Evolutionary conservation across 78 protist species (phyloP), one percentile per base, ranked within the genome.

Genomic region (Anaeramoeba flamelloides): DNA sequence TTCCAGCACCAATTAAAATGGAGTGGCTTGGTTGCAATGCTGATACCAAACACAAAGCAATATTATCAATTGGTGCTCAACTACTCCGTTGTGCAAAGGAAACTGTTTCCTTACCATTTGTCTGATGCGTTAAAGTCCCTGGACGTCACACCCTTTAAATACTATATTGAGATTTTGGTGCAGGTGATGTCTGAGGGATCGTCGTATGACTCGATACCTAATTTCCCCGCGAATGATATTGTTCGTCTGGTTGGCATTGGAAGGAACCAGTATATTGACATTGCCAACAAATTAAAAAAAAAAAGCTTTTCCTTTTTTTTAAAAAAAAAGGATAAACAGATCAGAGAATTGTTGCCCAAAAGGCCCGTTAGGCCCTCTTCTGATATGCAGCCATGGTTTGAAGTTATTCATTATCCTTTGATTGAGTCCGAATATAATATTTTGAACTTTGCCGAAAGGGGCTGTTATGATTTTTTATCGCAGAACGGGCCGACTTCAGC

Each of bases 151-250:
- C 88, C 92, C 31, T 82, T 84, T 76, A 0, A 17, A 2, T 86
- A 87, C 88, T 90, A 90, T 82, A 0, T 0, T 0, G 79, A 74
- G 32, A 85, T 87, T 65, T 74, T 87, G 40, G 0, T 0, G 41
- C 82, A 85, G 31, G 65, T 85, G 38, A 0, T 89, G 31, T 40
- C 41, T 1, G 0, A 30, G 38, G 91, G 82, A 1, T 32, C 33
- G 33, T 74, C 86, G 77, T 90, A 86, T 40, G 91, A 90, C 77
- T 0, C 90, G 8, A 83, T 90, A 8, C 93, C 93, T n/a, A 90
- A 90, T 85, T 90, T 90, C 39, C 82, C 93, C 1, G 93, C 93
- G 0, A 84, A 82, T 8, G 93, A 90, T 81, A 53, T 69, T 3
- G 36, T 79, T 65, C 82, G 86, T 1, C 37, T 86, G 34, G 36